Percentiles rank a stretch among this genome's conserved stretches.
Conservation (phyloP, 345 rosid genomes). For the Eutrema yunnanense region DNA sequence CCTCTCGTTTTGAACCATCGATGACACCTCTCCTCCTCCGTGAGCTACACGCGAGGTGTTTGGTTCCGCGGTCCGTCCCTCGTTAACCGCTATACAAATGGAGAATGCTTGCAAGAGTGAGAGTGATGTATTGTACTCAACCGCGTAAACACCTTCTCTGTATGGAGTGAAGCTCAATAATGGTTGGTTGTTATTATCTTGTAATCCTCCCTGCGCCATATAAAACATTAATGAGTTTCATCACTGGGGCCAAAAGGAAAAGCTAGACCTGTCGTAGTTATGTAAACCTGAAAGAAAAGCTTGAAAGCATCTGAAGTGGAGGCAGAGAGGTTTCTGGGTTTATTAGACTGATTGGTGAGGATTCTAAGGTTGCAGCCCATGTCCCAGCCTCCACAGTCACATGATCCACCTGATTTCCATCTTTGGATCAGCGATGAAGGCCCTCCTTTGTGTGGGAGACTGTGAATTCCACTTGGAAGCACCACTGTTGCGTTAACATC, state of each 20-base stretch:
- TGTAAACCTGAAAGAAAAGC: slow-evolving; percentile 57
- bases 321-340: slow-evolving; percentile 24
- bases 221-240: background rate
- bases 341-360: slow-evolving; percentile 41
- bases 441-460: slow-evolving; percentile 78
- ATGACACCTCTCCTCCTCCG: slow-evolving; percentile 22
- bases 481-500: slow-evolving; percentile 51
- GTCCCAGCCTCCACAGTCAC: slow-evolving; percentile 99
- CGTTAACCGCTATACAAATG: slow-evolving; percentile 65
- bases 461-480: slow-evolving; percentile 85
- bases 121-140: slow-evolving; percentile 72
- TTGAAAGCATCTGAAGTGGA: slow-evolving; percentile 41
- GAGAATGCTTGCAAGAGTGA: slow-evolving; percentile 81
- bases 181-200: slow-evolving; percentile 43
- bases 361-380: slow-evolving; percentile 73
- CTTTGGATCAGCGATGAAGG: slow-evolving; percentile 86
- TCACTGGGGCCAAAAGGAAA: background rate
- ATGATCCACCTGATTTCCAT: slow-evolving; percentile 89
- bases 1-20: slow-evolving; percentile 16
- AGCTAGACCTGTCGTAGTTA: background rate
- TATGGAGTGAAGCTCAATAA: slow-evolving; percentile 60
- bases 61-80: slow-evolving; percentile 35
- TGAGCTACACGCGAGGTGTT: slow-evolving; percentile 9
- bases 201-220: slow-evolving; percentile 55
- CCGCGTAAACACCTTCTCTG: slow-evolving; percentile 73